Conservation (phyloP, 148 eudicot species). For the Amaranthus palmeri region DNA sequence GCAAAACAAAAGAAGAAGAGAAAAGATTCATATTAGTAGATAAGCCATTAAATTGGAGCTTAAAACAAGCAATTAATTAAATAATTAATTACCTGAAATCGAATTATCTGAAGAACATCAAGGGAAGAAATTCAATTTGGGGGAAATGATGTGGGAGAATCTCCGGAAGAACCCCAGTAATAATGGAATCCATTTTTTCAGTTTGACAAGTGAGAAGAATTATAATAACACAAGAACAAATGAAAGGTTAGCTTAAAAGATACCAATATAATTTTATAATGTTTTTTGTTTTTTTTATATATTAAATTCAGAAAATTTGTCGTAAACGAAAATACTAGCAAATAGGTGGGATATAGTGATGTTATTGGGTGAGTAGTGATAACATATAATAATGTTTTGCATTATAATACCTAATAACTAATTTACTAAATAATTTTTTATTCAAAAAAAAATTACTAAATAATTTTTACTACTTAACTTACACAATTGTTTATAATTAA, state of each 20-base stretch:
- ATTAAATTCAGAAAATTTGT: constrained; percentile 13
- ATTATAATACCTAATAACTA: no score
- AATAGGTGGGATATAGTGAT: constrained; percentile 13
- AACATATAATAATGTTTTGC: constrained; percentile 12
- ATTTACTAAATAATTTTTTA: no score
- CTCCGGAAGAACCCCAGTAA: constrained; percentile 15
- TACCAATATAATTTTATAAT: constrained; percentile 13
- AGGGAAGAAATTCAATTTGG: background rate
- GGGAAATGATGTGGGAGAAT: constrained; percentile 15
- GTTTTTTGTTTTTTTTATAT: background rate
- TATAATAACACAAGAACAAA: constrained; percentile 12
- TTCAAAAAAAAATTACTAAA: no score
- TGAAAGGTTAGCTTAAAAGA: constrained; percentile 28
- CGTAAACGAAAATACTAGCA: constrained; percentile 12
- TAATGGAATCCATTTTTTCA: constrained; percentile 9
- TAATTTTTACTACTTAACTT: no score
- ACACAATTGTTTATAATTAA: no score
- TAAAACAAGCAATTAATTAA: no score
- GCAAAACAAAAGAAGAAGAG: no score
- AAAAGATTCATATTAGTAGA: no score
- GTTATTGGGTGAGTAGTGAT: constrained; percentile 24
- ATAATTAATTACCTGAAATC: constrained; percentile 17
- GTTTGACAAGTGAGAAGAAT: constrained; percentile 8
- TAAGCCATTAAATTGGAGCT: no score
- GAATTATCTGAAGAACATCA: background rate